Evolutionary conservation across 2,329 filamentous ascomycete genomes (phyloP).

Genomic region (Stachybotrys chlorohalonatus): DNA sequence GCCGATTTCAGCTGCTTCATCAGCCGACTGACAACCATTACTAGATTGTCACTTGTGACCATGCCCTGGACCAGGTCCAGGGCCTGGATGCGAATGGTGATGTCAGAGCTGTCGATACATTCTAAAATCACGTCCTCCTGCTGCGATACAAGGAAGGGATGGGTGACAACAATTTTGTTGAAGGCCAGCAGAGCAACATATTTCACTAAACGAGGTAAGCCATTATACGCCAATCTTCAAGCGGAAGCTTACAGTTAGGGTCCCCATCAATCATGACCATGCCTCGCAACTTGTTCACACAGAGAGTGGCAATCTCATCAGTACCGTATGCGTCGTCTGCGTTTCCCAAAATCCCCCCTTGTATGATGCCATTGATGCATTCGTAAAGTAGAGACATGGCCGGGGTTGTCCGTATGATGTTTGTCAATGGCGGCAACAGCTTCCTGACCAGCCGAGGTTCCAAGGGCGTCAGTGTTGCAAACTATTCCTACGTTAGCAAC

Average conservation of each 20-base stretch:
- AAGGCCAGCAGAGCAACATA: constrained; percentile 94
- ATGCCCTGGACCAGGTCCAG: constrained; percentile 88
- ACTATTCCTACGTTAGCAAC: constrained; percentile 42
- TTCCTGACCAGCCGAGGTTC: constrained; percentile 90
- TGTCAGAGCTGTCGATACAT: constrained; percentile 91
- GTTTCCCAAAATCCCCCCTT: constrained; percentile 84
- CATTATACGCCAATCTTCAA: not conserved
- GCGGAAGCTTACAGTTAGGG: constrained; percentile 64
- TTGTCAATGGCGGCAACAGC: constrained; percentile 79
- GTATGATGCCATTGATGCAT: constrained; percentile 97
- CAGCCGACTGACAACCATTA: constrained; percentile 74
- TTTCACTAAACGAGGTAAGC: constrained; percentile 56
- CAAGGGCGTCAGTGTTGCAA: constrained; percentile 85
- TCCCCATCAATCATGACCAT: constrained; percentile 94
- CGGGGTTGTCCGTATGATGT: constrained; percentile 86
- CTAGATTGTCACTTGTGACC: constrained; percentile 80
- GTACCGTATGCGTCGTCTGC: constrained; percentile 71
- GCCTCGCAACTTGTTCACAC: constrained; percentile 83
- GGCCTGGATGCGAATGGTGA: constrained; percentile 89
- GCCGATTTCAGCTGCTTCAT: constrained; percentile 76
- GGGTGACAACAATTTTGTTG: constrained; percentile 85
- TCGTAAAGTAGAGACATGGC: constrained; percentile 98
- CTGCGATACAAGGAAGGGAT: constrained; percentile 78
- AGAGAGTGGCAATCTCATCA: constrained; percentile 86
- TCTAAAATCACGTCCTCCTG: constrained; percentile 96